phyloP scores from a whole-genome alignment of 2,329 filamentous ascomycete species.

The Penicillium sp. region DNA sequence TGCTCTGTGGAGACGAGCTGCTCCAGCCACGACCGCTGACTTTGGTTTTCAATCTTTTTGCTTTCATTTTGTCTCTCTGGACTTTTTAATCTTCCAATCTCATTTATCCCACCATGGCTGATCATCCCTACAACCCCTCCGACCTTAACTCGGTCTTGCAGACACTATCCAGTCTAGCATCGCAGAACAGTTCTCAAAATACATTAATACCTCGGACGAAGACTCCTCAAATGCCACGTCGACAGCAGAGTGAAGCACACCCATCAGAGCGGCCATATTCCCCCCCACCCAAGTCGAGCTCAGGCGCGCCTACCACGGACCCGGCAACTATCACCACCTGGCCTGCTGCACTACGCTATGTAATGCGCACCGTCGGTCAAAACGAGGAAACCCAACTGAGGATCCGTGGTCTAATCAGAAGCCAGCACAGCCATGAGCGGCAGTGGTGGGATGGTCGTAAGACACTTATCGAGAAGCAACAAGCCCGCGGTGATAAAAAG shows the following conservation, averaged over 20 bases:
- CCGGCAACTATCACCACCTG: constrained; percentile 50
- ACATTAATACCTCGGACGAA: constrained; percentile 2
- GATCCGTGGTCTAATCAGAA: constrained; percentile 56
- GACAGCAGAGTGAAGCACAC: neutral
- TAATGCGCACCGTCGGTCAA: constrained; percentile 47
- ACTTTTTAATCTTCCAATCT: neutral
- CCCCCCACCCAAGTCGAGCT: constrained; percentile 6
- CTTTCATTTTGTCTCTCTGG: neutral
- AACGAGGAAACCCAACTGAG: constrained; percentile 44
- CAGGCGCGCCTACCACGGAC: constrained; percentile 26
- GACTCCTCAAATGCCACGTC: neutral
- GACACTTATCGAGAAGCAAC: constrained; percentile 50
- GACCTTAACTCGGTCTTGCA: constrained; percentile 42
- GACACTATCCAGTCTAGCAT: constrained; percentile 38
- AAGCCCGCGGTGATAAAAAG: constrained; percentile 50
- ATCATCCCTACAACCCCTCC: constrained; percentile 28
- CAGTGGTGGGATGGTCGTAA: constrained; percentile 56
- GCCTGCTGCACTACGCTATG: constrained; percentile 49
- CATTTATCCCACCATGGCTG: constrained; percentile 11
- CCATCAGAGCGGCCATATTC: constrained; percentile 1
- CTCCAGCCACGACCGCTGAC: too few species aligned
- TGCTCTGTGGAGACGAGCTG: neutral
- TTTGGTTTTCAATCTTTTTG: neutral
- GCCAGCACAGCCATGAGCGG: constrained; percentile 59
- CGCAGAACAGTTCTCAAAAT: constrained; percentile 8